A percentile compares a stretch with the other conserved stretches of the same genome.
phyloP scores from a whole-genome alignment of 495 filamentous ascomycete species.

The Talaromyces proteolyticus region DNA sequence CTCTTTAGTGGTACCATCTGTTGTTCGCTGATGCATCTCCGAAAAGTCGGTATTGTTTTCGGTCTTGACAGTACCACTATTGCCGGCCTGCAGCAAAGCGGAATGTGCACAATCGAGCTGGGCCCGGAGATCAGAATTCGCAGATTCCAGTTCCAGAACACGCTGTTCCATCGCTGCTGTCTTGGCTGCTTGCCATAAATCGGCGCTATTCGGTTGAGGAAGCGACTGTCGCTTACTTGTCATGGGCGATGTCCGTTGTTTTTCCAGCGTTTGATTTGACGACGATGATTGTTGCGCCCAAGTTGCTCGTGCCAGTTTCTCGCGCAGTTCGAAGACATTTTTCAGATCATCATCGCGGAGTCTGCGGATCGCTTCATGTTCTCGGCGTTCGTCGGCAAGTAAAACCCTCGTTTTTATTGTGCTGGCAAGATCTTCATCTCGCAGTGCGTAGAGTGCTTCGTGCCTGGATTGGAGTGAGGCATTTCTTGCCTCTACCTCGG shows the following conservation, averaged over 20 bases:
- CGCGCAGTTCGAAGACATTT: slow-evolving; percentile 18
- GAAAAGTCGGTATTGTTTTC: background rate
- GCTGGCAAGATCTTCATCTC: slow-evolving; percentile 26
- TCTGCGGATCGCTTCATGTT: slow-evolving; percentile 19
- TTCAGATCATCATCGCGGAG: slow-evolving; percentile 23
- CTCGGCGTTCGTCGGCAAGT: slow-evolving; percentile 20
- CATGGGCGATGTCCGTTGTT: background rate
- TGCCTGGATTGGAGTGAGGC: slow-evolving; percentile 15
- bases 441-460: slow-evolving; percentile 23
- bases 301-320: slow-evolving; percentile 19
- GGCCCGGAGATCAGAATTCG: slow-evolving; percentile 14
- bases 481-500: slow-evolving; percentile 10
- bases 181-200: slow-evolving; percentile 22
- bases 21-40: background rate
- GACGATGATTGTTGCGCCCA: slow-evolving; percentile 1
- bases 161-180: slow-evolving; percentile 24
- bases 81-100: too few relatives aligned
- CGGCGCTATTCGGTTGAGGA: slow-evolving; percentile 12
- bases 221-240: background rate
- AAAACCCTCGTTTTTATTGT: slow-evolving; percentile 21
- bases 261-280: too few relatives aligned
- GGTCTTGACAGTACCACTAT: background rate
- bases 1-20: background rate
- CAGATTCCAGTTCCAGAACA: slow-evolving; percentile 20
- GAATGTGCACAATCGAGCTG: too few relatives aligned